Conservation (phyloP, 2,329 filamentous ascomycete species). For the Alternaria sp. region DNA sequence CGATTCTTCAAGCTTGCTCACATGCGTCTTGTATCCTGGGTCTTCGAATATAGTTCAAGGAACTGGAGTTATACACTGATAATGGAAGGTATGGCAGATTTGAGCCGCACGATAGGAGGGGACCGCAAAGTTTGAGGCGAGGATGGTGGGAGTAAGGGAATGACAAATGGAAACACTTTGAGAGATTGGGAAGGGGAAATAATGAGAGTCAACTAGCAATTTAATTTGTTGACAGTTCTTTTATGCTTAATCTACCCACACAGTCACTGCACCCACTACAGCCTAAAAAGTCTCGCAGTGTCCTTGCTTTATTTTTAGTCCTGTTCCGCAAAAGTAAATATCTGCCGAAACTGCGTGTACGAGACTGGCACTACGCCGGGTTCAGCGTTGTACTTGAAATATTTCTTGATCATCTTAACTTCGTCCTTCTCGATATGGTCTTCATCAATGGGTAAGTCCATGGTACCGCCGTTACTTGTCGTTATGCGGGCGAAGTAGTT, state of each 20-base stretch:
- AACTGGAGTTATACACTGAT: slow-evolving; percentile 13
- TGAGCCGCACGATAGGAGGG: slow-evolving; percentile 12
- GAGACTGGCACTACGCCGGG: slow-evolving; percentile 3
- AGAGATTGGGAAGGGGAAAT: neutral
- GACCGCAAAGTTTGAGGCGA: slow-evolving; percentile 3
- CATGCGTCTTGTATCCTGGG: too few species aligned
- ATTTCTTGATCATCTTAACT: slow-evolving; percentile 15
- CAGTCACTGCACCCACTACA: neutral
- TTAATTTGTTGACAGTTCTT: neutral
- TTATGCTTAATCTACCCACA: neutral
- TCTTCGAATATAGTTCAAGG: neutral
- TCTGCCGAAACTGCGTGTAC: slow-evolving; percentile 17
- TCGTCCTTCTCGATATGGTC: slow-evolving; percentile 15
- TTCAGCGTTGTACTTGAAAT: slow-evolving; percentile 19
- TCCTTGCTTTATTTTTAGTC: neutral
- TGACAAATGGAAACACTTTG: neutral
- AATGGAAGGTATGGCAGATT: slow-evolving; percentile 10
- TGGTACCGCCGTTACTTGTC: slow-evolving; percentile 6
- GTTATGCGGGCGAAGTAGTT: slow-evolving; percentile 18
- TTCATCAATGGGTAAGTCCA: slow-evolving; percentile 16
- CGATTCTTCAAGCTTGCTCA: too few species aligned
- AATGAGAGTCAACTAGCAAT: neutral
- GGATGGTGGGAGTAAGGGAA: neutral
- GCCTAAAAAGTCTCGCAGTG: neutral
- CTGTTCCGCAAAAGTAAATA: slow-evolving; percentile 22